These are phyloP conservation scores for Fusarium sp. DNA, from an alignment of 2,329 filamentous ascomycete genomes.

Conservation along the genomic window DNA sequence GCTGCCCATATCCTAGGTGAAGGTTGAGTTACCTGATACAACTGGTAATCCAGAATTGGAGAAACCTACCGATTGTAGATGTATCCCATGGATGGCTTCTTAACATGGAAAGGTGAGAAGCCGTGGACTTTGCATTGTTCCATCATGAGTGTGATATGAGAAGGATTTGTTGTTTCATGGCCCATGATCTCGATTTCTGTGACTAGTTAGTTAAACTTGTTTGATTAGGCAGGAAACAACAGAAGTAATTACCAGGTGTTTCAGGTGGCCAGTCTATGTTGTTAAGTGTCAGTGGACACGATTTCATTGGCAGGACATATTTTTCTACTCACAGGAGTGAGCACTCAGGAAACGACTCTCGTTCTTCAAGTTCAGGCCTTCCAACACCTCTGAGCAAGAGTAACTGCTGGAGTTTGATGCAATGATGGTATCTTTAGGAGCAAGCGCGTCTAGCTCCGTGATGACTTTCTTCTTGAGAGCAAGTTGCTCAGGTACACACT, in stretches of 20 bases:
- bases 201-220: background rate
- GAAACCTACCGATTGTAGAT: slow-evolving; percentile 51
- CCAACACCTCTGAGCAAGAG: slow-evolving; percentile 60
- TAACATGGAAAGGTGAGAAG: slow-evolving; percentile 53
- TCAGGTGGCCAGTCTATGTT: slow-evolving; percentile 53
- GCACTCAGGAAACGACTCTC: slow-evolving; percentile 58
- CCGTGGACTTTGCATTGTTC: slow-evolving; percentile 48
- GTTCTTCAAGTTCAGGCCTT: slow-evolving; percentile 54
- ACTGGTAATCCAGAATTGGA: rapidly evolving
- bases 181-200: slow-evolving; percentile 54
- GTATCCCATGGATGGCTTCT: slow-evolving; percentile 52
- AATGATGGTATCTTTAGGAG: slow-evolving; percentile 57
- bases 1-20: slow-evolving; percentile 53
- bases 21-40: background rate
- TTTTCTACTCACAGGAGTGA: slow-evolving; percentile 58
- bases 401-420: slow-evolving; percentile 65
- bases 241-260: slow-evolving; percentile 43
- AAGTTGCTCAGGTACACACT: slow-evolving; percentile 63
- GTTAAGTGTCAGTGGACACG: background rate
- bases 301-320: too few relatives aligned
- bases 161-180: slow-evolving; percentile 46
- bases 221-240: rapidly evolving
- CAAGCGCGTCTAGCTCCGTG: slow-evolving; percentile 56
- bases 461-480: slow-evolving; percentile 59
- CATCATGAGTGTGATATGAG: slow-evolving; percentile 46